These are phyloP conservation scores for Backusella sp. DNA, from an alignment of 192 early-diverging fungal genomes.

Conservation along the genomic window DNA sequence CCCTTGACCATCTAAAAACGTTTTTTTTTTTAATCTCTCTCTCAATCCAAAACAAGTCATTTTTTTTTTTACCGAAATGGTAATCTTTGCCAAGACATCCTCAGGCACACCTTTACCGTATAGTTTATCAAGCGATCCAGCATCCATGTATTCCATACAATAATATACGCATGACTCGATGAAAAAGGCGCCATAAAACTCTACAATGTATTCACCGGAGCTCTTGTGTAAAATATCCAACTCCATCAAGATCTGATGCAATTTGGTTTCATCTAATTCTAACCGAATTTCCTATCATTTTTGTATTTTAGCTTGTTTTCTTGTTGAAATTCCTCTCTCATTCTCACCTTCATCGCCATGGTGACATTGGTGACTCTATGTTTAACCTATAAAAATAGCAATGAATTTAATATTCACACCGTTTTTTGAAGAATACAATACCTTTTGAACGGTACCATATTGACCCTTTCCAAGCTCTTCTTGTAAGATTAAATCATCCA, in stretches of 20 bases:
- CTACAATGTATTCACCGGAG: conserved; percentile 88
- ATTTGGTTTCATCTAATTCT: conserved; percentile 82
- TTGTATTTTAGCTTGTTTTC: neutral
- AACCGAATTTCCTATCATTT: conserved; percentile 76
- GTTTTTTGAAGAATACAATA: neutral
- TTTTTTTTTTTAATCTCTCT: too few relatives aligned
- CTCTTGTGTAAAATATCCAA: conserved; percentile 90
- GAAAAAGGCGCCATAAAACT: conserved; percentile 97
- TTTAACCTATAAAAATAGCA: conserved; percentile 45
- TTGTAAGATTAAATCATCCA: conserved; percentile 75
- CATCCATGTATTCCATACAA: conserved; percentile 99
- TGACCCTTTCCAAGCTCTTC: conserved; percentile 90
- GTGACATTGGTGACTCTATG: conserved; percentile 82
- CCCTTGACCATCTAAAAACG: conserved; percentile 68
- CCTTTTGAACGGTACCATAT: conserved; percentile 91
- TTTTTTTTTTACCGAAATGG: conserved; percentile 55
- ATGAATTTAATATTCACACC: neutral
- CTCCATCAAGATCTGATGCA: conserved; percentile 96
- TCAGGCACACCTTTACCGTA: conserved; percentile 83
- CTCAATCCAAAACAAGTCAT: too few relatives aligned
- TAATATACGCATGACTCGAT: conserved; percentile 96
- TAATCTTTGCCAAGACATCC: conserved; percentile 72
- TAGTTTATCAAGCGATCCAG: conserved; percentile 85
- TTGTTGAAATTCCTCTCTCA: neutral
- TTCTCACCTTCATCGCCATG: conserved; percentile 82